Conservation (phyloP, 345 rosid genomes). For the Rhizophora mangle region DNA sequence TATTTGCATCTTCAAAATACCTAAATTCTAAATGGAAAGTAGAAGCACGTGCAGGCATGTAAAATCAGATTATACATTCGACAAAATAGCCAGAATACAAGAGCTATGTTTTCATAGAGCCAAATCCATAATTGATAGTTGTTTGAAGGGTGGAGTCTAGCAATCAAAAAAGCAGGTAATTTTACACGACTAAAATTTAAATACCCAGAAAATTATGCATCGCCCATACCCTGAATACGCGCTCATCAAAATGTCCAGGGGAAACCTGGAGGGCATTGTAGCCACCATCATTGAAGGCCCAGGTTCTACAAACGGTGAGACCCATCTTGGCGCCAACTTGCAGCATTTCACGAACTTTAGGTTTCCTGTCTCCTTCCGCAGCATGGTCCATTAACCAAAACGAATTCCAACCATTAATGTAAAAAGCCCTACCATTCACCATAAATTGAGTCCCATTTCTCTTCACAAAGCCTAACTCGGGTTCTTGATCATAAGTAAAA, state of each 20-base stretch:
- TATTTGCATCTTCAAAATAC: too few species aligned
- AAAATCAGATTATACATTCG: background rate
- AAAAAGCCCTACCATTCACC: conserved; percentile 57
- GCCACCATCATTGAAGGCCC: conserved; percentile 97
- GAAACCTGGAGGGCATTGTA: conserved; percentile 88
- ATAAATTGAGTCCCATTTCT: conserved; percentile 72
- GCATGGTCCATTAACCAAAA: conserved; percentile 96
- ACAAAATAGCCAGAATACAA: background rate
- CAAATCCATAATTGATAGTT: background rate
- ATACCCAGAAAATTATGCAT: background rate
- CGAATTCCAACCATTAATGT: conserved; percentile 90
- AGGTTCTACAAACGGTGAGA: conserved; percentile 86
- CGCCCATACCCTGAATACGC: conserved; percentile 65
- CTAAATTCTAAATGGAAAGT: too few species aligned
- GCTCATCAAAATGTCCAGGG: conserved; percentile 85
- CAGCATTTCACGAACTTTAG: conserved; percentile 63
- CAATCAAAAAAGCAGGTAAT: background rate
- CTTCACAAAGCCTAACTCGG: conserved; percentile 52
- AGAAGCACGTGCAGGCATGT: too few species aligned
- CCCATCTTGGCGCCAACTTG: conserved; percentile 88
- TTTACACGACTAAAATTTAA: background rate
- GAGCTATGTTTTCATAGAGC: background rate
- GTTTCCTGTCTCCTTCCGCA: conserved; percentile 56
- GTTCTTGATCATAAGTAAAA: conserved; percentile 29
- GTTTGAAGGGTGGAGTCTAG: background rate